These are phyloP conservation scores for Phytophthora tubulina DNA, from an alignment of 352 stramenopile genomes.

Conservation along the genomic window DNA sequence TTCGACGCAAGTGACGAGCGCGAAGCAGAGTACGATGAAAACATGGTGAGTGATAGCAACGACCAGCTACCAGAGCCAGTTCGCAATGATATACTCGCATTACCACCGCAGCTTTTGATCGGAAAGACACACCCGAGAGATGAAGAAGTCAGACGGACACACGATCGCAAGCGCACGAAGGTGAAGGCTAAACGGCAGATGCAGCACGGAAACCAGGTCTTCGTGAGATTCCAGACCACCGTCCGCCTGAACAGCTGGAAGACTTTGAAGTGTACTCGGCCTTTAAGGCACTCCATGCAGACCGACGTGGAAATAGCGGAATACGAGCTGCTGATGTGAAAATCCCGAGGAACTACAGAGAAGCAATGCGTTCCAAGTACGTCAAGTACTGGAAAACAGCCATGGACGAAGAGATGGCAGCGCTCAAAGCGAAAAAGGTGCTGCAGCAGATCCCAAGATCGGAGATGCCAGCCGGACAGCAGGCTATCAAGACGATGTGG, in stretches of 20 bases:
- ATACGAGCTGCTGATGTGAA: not conserved
- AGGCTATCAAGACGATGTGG: not conserved
- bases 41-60: not conserved
- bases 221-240: not conserved
- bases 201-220: not conserved
- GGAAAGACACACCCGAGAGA: not conserved
- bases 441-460: not conserved
- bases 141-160: not conserved
- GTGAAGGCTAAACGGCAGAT: not conserved
- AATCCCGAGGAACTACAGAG: not conserved
- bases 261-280: slow-evolving; percentile 4
- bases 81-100: not conserved
- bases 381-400: not conserved
- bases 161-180: not conserved
- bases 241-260: not conserved
- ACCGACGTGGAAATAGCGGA: not conserved
- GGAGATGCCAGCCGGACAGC: not conserved
- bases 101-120: not conserved
- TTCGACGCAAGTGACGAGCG: not conserved
- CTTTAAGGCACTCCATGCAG: slow-evolving; percentile 1
- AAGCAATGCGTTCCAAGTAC: not conserved
- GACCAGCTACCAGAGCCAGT: not conserved
- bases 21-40: not conserved
- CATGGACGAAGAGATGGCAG: not conserved
- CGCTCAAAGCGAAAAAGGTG: not conserved